phyloP scores from a whole-genome alignment of 176 grass and related monocot species.

The Aegilops longissima region DNA sequence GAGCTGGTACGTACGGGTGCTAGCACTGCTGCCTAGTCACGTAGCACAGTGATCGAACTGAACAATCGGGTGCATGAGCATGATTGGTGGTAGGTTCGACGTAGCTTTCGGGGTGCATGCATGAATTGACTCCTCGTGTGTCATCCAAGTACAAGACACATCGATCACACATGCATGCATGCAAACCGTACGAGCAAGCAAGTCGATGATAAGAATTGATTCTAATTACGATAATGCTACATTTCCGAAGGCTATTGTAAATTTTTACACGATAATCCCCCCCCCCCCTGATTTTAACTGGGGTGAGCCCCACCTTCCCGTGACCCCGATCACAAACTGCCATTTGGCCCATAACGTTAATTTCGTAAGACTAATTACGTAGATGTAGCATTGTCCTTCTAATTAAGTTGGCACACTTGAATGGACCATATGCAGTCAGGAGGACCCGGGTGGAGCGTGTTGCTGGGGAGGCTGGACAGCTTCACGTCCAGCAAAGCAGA shows the following conservation, averaged over 20 bases:
- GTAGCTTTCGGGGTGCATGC: conserved; percentile 6
- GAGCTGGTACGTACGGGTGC: conserved; percentile 36
- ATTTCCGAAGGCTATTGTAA: too few species aligned
- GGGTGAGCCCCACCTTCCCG: too few species aligned
- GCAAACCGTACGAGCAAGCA: neutral
- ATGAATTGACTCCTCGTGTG: neutral
- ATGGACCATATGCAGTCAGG: conserved; percentile 41
- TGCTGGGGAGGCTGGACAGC: conserved; percentile 66
- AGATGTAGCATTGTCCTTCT: too few species aligned
- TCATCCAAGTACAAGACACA: neutral
- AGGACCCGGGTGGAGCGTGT: conserved; percentile 54
- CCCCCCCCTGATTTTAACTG: too few species aligned
- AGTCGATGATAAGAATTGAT: neutral
- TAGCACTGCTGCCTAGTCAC: neutral
- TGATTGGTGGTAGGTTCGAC: neutral
- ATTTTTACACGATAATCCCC: too few species aligned
- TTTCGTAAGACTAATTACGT: too few species aligned
- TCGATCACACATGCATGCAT: too few species aligned
- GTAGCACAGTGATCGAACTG: neutral
- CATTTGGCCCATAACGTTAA: too few species aligned
- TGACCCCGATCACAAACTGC: too few species aligned
- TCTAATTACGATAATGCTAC: neutral
- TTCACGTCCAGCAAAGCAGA: conserved; percentile 2
- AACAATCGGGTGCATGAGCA: neutral
- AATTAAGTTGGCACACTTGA: neutral